A percentile compares a stretch with the other conserved stretches of the same genome.
Evolutionary conservation across 768 basidiomycete species (phyloP).

Genomic region (Dentipellis fragilis): DNA sequence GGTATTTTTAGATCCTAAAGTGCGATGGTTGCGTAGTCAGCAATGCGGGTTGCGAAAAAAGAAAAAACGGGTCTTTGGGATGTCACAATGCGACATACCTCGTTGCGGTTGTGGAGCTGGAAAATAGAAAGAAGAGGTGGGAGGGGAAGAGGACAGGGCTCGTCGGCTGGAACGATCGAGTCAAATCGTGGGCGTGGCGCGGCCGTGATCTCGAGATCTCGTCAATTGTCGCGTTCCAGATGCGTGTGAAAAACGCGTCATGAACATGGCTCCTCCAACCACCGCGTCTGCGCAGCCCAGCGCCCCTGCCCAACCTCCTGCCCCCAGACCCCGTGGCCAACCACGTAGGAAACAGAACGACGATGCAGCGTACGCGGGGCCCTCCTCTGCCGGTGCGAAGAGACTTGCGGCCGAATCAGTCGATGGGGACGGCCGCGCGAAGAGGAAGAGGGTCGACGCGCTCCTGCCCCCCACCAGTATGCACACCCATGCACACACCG

Average conservation of each 20-base stretch:
- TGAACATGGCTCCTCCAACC: slow-evolving; percentile 3
- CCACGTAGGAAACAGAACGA: slow-evolving; percentile 25
- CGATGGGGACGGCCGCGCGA: slow-evolving; percentile 66
- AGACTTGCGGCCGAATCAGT: slow-evolving; percentile 56
- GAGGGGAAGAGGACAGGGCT: background rate
- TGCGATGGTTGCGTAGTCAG: too few species aligned
- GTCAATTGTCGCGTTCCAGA: background rate
- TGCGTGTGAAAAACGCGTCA: background rate
- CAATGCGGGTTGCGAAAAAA: too few species aligned
- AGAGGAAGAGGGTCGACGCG: slow-evolving; percentile 60
- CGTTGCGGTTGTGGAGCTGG: background rate
- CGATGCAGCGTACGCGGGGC: slow-evolving; percentile 50
- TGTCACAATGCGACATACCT: too few species aligned
- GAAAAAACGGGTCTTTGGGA: too few species aligned
- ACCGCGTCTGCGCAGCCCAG: slow-evolving; percentile 4
- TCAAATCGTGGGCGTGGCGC: background rate
- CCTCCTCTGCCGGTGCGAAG: slow-evolving; percentile 28
- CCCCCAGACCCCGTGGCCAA: slow-evolving; percentile 4
- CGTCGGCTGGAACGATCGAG: background rate
- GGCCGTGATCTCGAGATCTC: background rate
- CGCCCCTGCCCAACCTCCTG: slow-evolving; percentile 2
- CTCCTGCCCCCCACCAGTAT: slow-evolving; percentile 14
- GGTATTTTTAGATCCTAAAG: too few species aligned
- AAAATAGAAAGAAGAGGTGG: background rate
- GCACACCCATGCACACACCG: slow-evolving; percentile 5